phyloP scores from a whole-genome alignment of 2,329 filamentous ascomycete species.

The Verticillium tricorpus region DNA sequence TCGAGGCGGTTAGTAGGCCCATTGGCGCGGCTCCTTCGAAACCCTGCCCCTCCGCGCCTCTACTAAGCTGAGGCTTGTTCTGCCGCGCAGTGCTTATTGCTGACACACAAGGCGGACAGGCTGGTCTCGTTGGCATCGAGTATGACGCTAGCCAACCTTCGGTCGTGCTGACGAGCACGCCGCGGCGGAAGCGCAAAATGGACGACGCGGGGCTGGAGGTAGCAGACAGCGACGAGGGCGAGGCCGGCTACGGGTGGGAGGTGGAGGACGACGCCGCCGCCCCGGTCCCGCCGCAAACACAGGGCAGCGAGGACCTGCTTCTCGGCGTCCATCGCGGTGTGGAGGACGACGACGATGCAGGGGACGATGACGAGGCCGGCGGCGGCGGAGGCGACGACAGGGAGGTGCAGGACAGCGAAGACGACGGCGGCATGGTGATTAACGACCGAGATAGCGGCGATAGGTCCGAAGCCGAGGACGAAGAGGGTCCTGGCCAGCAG shows the following conservation, averaged over 20 bases:
- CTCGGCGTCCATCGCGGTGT: slow-evolving; percentile 34
- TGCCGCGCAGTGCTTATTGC: neutral
- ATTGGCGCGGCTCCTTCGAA: neutral
- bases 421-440: slow-evolving; percentile 12
- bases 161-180: slow-evolving; percentile 24
- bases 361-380: slow-evolving; percentile 18
- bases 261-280: slow-evolving; percentile 60
- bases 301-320: slow-evolving; percentile 61
- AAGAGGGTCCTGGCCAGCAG: neutral
- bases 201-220: slow-evolving; percentile 55
- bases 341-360: slow-evolving; percentile 35
- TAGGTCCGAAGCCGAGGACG: neutral
- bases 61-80: slow-evolving; percentile 4
- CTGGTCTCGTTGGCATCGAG: slow-evolving; percentile 36
- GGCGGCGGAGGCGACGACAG: slow-evolving; percentile 13
- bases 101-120: slow-evolving; percentile 22
- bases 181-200: slow-evolving; percentile 59
- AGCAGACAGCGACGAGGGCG: slow-evolving; percentile 56
- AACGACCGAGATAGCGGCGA: slow-evolving; percentile 10
- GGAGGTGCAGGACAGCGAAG: slow-evolving; percentile 11
- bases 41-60: neutral
- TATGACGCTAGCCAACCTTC: slow-evolving; percentile 33
- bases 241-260: slow-evolving; percentile 71
- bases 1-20: slow-evolving; percentile 37
- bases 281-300: slow-evolving; percentile 62